Evolutionary conservation across 2,329 filamentous ascomycete genomes (phyloP).

Genomic region (Fusarium vanettenii): DNA sequence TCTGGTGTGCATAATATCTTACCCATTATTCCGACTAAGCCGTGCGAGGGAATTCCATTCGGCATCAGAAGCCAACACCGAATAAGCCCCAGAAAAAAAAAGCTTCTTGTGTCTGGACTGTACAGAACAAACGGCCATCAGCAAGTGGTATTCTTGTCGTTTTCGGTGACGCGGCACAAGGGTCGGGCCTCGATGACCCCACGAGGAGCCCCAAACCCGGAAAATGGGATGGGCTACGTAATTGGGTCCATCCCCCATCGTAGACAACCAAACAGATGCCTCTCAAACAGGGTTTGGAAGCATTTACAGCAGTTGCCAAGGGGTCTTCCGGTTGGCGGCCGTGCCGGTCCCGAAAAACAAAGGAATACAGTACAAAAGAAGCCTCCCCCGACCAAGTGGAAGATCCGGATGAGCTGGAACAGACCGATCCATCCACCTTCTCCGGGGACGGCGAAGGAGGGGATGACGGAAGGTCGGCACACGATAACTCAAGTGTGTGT

Average conservation of each 20-base stretch:
- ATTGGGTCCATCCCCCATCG: conserved; percentile 12
- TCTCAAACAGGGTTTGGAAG: neutral
- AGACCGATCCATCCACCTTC: conserved; percentile 1
- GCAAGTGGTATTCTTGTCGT: neutral
- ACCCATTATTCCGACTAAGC: neutral
- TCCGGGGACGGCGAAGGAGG: conserved; percentile 2
- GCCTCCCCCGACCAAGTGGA: neutral
- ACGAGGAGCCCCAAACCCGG: conserved; percentile 3
- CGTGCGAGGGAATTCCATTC: neutral
- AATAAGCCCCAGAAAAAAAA: neutral
- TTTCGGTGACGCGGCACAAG: conserved; percentile 33
- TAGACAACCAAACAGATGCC: neutral
- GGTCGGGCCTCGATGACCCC: neutral
- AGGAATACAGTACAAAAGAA: neutral
- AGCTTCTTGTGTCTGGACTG: neutral
- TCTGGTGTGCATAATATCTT: neutral
- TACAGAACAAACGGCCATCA: neutral
- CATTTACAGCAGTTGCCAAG: neutral
- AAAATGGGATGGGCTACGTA: conserved; percentile 25
- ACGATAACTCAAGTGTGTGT: neutral
- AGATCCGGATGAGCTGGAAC: conserved; percentile 9
- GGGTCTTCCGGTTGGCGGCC: conserved; percentile 3
- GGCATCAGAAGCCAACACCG: conserved; percentile 7
- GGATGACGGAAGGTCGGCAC: conserved; percentile 26
- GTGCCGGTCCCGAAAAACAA: conserved; percentile 15